Evolutionary conservation across 2,329 filamentous ascomycete genomes (phyloP).

Genomic region (Microdochium paspali): DNA sequence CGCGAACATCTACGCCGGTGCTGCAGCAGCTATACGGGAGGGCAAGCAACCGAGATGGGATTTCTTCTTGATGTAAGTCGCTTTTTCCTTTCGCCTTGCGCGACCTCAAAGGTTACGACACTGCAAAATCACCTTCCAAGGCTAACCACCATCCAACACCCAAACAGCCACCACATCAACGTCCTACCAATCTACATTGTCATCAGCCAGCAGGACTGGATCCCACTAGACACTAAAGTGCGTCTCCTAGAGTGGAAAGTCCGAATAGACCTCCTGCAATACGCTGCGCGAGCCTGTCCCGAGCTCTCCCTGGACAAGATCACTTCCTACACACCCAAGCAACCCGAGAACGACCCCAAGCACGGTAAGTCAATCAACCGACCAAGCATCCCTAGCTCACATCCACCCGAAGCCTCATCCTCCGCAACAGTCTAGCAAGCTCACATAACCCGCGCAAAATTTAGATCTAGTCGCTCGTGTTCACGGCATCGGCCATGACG

Average conservation of each 20-base stretch:
- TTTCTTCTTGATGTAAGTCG: slow-evolving; percentile 58
- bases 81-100: too few relatives aligned
- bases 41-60: slow-evolving; percentile 65
- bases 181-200: slow-evolving; percentile 61
- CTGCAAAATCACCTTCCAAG: accelerated
- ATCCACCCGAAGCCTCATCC: too few relatives aligned
- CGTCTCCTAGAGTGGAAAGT: slow-evolving; percentile 77
- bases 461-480: slow-evolving; percentile 36
- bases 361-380: slow-evolving; percentile 30
- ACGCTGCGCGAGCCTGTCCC: slow-evolving; percentile 59
- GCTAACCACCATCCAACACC: not conserved
- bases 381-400: too few relatives aligned
- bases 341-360: slow-evolving; percentile 22
- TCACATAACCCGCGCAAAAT: slow-evolving; percentile 4
- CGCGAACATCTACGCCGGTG: slow-evolving; percentile 38
- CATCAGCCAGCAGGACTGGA: slow-evolving; percentile 52
- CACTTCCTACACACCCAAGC: slow-evolving; percentile 44
- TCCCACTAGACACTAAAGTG: slow-evolving; percentile 49
- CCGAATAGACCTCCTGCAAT: slow-evolving; percentile 63
- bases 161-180: slow-evolving; percentile 69
- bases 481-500: slow-evolving; percentile 45
- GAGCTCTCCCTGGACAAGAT: slow-evolving; percentile 51
- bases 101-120: too few relatives aligned
- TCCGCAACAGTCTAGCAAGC: too few relatives aligned
- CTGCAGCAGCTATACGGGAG: slow-evolving; percentile 50